Conservation (phyloP, 148 eudicot species). For the Rhododendron williamsianum region DNA sequence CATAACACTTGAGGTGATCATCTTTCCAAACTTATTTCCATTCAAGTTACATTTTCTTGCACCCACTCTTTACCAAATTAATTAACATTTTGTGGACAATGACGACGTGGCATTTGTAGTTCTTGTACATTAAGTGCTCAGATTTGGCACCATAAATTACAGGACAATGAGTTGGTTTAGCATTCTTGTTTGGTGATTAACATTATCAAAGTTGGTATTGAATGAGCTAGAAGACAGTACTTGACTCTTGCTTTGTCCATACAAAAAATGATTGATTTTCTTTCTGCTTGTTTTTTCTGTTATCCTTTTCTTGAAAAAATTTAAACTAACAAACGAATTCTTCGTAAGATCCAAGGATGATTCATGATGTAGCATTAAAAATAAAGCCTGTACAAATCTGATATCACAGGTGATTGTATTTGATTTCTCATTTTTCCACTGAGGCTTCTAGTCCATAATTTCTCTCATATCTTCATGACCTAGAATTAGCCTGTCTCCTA, state of each 20-base stretch:
- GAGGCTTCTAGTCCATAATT: neutral
- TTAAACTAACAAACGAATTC: neutral
- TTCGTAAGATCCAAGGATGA: neutral
- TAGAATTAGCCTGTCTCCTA: neutral
- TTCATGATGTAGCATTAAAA: neutral
- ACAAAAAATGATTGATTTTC: neutral
- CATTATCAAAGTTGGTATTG: neutral
- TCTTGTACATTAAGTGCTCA: neutral
- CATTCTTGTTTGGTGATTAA: neutral
- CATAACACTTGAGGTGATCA: constrained; percentile 69
- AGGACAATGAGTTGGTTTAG: neutral
- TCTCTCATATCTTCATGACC: neutral
- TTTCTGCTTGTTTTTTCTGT: neutral
- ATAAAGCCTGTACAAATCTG: neutral
- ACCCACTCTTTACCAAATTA: neutral
- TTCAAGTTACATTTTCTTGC: neutral
- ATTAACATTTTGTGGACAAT: neutral
- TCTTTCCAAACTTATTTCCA: neutral
- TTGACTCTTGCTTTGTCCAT: neutral
- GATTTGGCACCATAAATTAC: neutral
- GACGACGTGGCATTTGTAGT: neutral
- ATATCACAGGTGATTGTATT: neutral
- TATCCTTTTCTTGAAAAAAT: neutral
- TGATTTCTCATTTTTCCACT: neutral
- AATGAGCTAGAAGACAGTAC: neutral